These are phyloP conservation scores for Zasmidium cellare DNA, from an alignment of 2,329 filamentous ascomycete species.

Conservation along the genomic window DNA sequence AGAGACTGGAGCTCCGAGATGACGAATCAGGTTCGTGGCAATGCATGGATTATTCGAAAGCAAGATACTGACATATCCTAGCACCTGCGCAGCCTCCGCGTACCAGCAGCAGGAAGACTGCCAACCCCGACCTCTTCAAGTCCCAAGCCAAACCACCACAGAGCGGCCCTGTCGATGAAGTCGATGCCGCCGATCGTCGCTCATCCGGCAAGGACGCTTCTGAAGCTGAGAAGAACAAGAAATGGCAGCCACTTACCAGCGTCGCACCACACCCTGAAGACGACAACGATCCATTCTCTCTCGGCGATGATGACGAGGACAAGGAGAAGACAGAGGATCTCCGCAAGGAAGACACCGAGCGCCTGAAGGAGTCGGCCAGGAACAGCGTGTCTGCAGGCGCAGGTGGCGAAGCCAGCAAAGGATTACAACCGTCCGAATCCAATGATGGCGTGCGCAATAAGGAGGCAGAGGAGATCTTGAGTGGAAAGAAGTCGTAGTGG, in stretches of 20 bases:
- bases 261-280: slow-evolving; percentile 84
- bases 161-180: slow-evolving; percentile 72
- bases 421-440: slow-evolving; percentile 38
- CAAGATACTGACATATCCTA: slow-evolving; percentile 34
- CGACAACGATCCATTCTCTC: slow-evolving; percentile 91
- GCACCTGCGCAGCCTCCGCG: slow-evolving; percentile 51
- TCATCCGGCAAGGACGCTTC: slow-evolving; percentile 15
- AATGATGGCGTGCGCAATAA: slow-evolving; percentile 47
- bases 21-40: slow-evolving; percentile 52
- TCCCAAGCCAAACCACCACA: slow-evolving; percentile 58
- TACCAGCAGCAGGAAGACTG: slow-evolving; percentile 63
- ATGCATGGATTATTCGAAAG: background rate
- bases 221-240: slow-evolving; percentile 69
- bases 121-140: slow-evolving; percentile 81
- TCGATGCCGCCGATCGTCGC: slow-evolving; percentile 67
- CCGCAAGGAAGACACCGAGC: slow-evolving; percentile 53
- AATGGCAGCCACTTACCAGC: slow-evolving; percentile 92
- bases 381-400: slow-evolving; percentile 58
- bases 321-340: slow-evolving; percentile 63
- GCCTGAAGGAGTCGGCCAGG: slow-evolving; percentile 51
- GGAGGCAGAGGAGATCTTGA: slow-evolving; percentile 47
- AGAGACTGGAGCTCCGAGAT: slow-evolving; percentile 62
- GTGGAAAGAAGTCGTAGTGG: slow-evolving; percentile 26
- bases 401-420: slow-evolving; percentile 24
- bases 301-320: slow-evolving; percentile 82